Evolutionary conservation across 371 early-diverging fungal genomes (phyloP), one percentile per base, ranked within the genome.

Genomic region (Saksenaea vasiformis): DNA sequence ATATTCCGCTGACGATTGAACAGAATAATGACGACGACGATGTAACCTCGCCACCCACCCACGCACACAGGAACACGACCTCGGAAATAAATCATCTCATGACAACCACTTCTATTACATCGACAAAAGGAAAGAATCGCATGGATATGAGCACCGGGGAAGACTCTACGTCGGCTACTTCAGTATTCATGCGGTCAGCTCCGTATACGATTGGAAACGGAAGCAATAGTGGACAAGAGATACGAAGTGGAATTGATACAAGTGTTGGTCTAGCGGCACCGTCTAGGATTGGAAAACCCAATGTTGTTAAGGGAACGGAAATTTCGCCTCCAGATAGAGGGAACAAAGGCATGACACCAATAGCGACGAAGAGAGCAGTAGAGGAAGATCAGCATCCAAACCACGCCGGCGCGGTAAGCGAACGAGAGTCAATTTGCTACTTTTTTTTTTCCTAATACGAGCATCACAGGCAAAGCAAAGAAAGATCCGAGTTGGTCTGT

Each of bases 401-500:
- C 17, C 4, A 1, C 22, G 22, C 19, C 51, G 3, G 10, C 22
- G 0, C 51, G 5, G 51, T 47, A 47, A 47, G 22, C 22, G 11
- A 10, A 39, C 3, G 11, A 39, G n/a, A 2, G 11, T 11, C n/a
- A 11, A 39, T n/a, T 14, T 11, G 11, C 3, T 39, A 10, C 1
- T 39, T n/a, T n/a, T 11, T 11, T 47, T 22, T 19, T 10, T 11
- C 22, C 10, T 22, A 47, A 47, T 22, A 22, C 22, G 17, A 10
- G 24, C 11, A 47, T 47, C 22, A 47, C 22, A 47, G 51, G 17
- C 22, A 22, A 47, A 47, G 8, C 56, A 62, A 56, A 70, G 68
- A 31, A 61, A 73, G 53, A 60, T 65, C 1, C 62, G 74, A 8
- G 66, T 77, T 14, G 77, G 77, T 0, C 36, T 77, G 54, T 77